Conservation (phyloP, 1,139 yeast species). For the Geotrichum reessii region DNA sequence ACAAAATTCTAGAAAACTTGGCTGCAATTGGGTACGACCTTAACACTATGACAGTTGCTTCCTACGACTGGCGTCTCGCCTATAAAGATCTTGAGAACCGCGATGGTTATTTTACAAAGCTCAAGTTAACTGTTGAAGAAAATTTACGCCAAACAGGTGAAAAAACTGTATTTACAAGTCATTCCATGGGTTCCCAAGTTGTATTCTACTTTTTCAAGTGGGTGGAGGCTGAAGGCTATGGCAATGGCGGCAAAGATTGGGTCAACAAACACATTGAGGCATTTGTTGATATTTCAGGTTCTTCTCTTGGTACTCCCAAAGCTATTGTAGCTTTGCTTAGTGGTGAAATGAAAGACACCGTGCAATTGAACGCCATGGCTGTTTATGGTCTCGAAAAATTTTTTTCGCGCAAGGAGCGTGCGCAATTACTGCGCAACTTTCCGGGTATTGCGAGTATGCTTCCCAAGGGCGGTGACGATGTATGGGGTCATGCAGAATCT, state of each 20-base stretch:
- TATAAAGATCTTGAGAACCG: constrained; percentile 82
- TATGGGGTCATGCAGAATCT: constrained; percentile 65
- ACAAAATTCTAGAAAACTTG: constrained; percentile 81
- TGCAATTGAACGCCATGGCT: constrained; percentile 86
- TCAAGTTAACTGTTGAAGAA: constrained; percentile 67
- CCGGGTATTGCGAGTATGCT: constrained; percentile 95
- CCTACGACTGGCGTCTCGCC: constrained; percentile 94
- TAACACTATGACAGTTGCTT: constrained; percentile 80
- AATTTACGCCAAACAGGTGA: constrained; percentile 49
- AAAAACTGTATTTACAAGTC: constrained; percentile 77
- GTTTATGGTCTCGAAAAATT: constrained; percentile 92
- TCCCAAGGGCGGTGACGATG: constrained; percentile 86
- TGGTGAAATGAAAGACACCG: constrained; percentile 98
- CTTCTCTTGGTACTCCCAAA: constrained; percentile 87
- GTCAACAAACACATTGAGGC: constrained; percentile 78
- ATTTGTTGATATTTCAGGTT: constrained; percentile 80
- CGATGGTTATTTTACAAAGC: constrained; percentile 74
- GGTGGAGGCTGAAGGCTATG: constrained; percentile 82
- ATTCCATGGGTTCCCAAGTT: constrained; percentile 95
- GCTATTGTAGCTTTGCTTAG: constrained; percentile 84
- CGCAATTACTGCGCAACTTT: constrained; percentile 77
- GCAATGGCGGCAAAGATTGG: constrained; percentile 88
- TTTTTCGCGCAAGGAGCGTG: constrained; percentile 82
- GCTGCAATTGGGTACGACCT: constrained; percentile 94
- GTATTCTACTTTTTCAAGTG: constrained; percentile 84